Base-by-base conservation (phyloP, 2,329 filamentous ascomycete species). In the Diaporthe eres region DNA sequence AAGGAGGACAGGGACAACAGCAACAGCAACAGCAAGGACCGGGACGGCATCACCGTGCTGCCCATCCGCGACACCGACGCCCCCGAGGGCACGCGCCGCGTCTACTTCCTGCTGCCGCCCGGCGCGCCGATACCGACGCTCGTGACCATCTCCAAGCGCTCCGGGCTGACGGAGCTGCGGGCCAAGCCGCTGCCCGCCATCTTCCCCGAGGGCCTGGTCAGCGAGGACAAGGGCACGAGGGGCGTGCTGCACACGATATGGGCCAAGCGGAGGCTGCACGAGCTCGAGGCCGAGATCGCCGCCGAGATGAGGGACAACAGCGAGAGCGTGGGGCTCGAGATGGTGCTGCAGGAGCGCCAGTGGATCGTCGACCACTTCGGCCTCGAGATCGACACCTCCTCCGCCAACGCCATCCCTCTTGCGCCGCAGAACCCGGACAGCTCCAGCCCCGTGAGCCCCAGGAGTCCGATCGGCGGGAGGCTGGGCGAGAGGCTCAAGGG, bases 241-340 rank as follows among this genome's bases (percentile, higher is more conserved):
- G 95, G 95, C 2, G 94, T 98, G 2, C 85, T 98, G 76, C 96
- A 98, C 82, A 98, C 95, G 2, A 92, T 96, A 75, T 98, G 96
- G 95, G 96, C 94, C 25, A 95, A 95, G 87, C 93, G 94, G 83
- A 89, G 95, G 57, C 86, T 98, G 31, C 91, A 92, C 44, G 92
- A 94, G 77, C 86, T 98, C 65, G 91, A 95, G 71, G 88, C 88
- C 75, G 95, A 98, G 86, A 96, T 98, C 79, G 91, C 90, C 13
- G 86, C 87, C 10, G 95, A 98, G 85, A 90, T 93, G 81, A 89
- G 89, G 79, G 87, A 88, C 77, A 98, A 97, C 81, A 89, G 90
- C 17, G 95, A 98, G 85, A 94, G 95, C 28, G 91, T 98, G 25
- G 95, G 94, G 2, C 85, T 97, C 74, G 92, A 95, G 81, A 98